Percentiles rank a stretch among this genome's conserved stretches.
These are phyloP conservation scores for Pyronema domesticum DNA, from an alignment of 495 filamentous ascomycete species.

Conservation along the genomic window DNA sequence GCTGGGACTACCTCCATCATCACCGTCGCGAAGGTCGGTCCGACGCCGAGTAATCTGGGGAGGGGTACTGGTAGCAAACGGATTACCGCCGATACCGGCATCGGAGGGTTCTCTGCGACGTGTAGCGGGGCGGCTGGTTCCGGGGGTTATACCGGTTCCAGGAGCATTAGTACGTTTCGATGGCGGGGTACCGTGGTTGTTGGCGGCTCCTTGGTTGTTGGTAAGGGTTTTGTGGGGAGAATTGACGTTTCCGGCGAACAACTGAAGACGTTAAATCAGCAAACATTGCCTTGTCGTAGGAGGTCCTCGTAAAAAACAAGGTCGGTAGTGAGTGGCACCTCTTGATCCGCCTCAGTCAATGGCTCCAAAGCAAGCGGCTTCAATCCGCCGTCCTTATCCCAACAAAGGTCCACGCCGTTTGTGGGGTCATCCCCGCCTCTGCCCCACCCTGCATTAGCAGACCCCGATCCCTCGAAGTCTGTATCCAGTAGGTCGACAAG, in stretches of 20 bases:
- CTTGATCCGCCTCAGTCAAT: constrained; percentile 67
- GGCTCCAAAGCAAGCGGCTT: constrained; percentile 57
- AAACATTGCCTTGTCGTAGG: neutral
- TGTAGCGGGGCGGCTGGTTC: constrained; percentile 46
- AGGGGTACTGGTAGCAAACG: constrained; percentile 32
- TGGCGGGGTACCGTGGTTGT: constrained; percentile 16
- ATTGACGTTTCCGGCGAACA: constrained; percentile 75
- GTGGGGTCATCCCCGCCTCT: constrained; percentile 52
- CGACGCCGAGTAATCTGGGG: constrained; percentile 52
- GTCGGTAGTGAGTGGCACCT: constrained; percentile 33
- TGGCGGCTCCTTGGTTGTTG: constrained; percentile 45
- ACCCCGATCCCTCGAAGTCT: constrained; percentile 58
- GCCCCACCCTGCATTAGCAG: constrained; percentile 52
- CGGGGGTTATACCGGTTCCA: constrained; percentile 30
- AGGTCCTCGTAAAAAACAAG: neutral
- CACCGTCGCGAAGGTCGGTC: constrained; percentile 40
- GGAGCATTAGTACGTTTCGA: constrained; percentile 14
- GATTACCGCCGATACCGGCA: constrained; percentile 43
- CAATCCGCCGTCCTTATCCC: constrained; percentile 60
- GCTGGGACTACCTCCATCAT: constrained; percentile 20
- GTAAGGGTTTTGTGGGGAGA: constrained; percentile 58
- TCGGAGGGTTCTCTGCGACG: constrained; percentile 82
- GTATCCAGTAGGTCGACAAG: constrained; percentile 49
- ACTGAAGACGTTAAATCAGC: constrained; percentile 29
- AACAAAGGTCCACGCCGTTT: constrained; percentile 64